A percentile compares a stretch with the other conserved stretches of the same genome.
Evolutionary conservation across 345 rosid species (phyloP).

Genomic region (Bruguiera parviflora): DNA sequence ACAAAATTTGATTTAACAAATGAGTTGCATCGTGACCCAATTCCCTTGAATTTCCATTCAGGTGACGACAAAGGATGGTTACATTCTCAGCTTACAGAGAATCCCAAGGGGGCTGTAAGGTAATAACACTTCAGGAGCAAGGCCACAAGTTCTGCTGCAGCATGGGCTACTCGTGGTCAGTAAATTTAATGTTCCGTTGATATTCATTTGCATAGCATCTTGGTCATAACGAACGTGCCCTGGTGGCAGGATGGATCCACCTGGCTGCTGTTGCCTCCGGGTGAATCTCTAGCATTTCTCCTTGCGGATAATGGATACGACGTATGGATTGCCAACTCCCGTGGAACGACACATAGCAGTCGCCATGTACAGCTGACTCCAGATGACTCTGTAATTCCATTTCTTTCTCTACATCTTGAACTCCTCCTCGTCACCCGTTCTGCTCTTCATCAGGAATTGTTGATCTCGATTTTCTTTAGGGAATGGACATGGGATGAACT

Average conservation of each 20-base stretch:
- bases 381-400: not conserved
- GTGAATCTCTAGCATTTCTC: slow-evolving; percentile 38
- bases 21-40: not conserved
- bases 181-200: not conserved
- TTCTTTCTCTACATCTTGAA: not conserved
- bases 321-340: slow-evolving; percentile 45
- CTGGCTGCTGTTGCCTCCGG: slow-evolving; percentile 43
- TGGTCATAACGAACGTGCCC: not conserved
- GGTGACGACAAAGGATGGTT: slow-evolving; percentile 60
- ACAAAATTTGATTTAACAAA: not conserved
- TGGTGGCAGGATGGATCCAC: slow-evolving; percentile 44
- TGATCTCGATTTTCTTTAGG: slow-evolving; percentile 25
- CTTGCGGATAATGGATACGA: slow-evolving; percentile 53
- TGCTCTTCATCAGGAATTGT: not conserved
- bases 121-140: slow-evolving; percentile 14
- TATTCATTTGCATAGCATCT: not conserved
- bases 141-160: slow-evolving; percentile 47
- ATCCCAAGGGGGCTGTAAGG: slow-evolving; percentile 41
- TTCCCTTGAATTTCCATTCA: slow-evolving; percentile 10
- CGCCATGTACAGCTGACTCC: slow-evolving; percentile 35
- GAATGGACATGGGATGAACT: slow-evolving; percentile 60
- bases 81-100: slow-evolving; percentile 52
- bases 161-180: slow-evolving; percentile 49
- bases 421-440: not conserved
- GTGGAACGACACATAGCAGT: slow-evolving; percentile 47